phyloP scores from a whole-genome alignment of 352 stramenopile species.

The Phytophthora macrochlamydospora region DNA sequence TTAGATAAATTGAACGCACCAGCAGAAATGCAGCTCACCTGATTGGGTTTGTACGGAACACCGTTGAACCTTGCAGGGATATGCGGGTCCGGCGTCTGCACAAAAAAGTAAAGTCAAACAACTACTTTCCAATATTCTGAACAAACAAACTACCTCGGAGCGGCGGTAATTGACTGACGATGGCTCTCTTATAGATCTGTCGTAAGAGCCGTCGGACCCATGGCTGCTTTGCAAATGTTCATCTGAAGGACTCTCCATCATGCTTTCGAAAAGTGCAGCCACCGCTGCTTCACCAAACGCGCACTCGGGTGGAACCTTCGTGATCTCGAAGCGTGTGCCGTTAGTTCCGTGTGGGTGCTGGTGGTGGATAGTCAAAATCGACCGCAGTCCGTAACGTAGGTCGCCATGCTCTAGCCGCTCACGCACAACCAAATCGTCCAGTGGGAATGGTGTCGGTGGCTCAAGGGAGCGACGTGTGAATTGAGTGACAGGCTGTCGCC shows the following conservation, averaged over 20 bases:
- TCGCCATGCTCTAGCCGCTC: conserved; percentile 48
- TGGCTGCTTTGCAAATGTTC: neutral
- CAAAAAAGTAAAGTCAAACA: conserved; percentile 1
- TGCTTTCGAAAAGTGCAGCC: conserved; percentile 12
- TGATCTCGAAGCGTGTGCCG: conserved; percentile 26
- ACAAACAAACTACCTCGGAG: conserved; percentile 10
- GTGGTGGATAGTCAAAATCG: conserved; percentile 62
- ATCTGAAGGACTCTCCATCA: neutral
- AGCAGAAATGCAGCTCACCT: conserved; percentile 26
- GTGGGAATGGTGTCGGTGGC: conserved; percentile 33
- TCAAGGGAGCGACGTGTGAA: neutral
- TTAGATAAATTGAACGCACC: no score
- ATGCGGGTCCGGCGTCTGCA: conserved; percentile 54
- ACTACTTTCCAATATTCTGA: neutral
- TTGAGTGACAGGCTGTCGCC: conserved; percentile 2
- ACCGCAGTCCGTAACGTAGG: conserved; percentile 45
- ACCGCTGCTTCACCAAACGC: conserved; percentile 18
- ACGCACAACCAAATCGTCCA: conserved; percentile 64
- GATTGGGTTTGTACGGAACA: conserved; percentile 59
- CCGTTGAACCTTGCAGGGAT: conserved; percentile 68
- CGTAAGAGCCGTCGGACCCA: neutral
- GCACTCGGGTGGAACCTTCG: conserved; percentile 22
- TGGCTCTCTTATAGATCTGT: conserved; percentile 5
- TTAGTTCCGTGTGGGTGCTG: conserved; percentile 26
- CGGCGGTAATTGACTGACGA: conserved; percentile 30